Evolutionary conservation across 73 alveolate genomes (phyloP).

Genomic region (Breviolum minutum): DNA sequence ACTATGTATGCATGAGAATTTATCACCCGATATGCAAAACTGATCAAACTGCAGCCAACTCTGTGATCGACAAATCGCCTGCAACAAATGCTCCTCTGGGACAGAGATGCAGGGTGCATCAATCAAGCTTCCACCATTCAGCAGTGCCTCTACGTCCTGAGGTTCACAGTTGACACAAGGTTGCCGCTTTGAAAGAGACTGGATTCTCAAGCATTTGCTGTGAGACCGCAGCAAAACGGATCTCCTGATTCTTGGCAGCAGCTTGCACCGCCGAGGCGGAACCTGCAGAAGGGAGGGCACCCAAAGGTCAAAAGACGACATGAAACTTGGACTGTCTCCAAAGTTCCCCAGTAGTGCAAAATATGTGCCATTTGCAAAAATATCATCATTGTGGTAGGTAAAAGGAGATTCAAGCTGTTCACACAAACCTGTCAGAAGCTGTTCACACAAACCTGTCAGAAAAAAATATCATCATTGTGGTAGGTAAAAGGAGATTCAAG

Average conservation of each 20-base stretch:
- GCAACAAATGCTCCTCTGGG: constrained; percentile 30
- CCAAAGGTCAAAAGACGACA: no score
- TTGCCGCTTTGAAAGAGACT: background rate
- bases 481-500: no score
- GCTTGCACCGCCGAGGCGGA: constrained; percentile 51
- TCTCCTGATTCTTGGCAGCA: constrained; percentile 58
- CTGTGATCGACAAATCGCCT: background rate
- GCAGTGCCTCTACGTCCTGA: constrained; percentile 52
- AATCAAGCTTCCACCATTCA: constrained; percentile 62
- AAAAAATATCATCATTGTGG: no score
- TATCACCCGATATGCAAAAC: background rate
- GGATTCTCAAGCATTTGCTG: background rate
- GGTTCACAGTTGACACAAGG: background rate
- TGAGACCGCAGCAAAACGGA: background rate
- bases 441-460: no score
- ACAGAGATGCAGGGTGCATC: constrained; percentile 91
- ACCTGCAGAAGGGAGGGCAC: background rate
- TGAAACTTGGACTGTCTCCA: no score
- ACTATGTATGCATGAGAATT: background rate
- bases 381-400: no score
- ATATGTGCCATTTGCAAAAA: no score
- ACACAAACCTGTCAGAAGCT: no score
- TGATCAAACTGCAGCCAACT: background rate
- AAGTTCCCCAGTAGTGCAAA: no score
- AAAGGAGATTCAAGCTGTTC: no score